Base-by-base conservation (phyloP, 2,329 filamentous ascomycete species). In the Trematosphaeria pertusa region DNA sequence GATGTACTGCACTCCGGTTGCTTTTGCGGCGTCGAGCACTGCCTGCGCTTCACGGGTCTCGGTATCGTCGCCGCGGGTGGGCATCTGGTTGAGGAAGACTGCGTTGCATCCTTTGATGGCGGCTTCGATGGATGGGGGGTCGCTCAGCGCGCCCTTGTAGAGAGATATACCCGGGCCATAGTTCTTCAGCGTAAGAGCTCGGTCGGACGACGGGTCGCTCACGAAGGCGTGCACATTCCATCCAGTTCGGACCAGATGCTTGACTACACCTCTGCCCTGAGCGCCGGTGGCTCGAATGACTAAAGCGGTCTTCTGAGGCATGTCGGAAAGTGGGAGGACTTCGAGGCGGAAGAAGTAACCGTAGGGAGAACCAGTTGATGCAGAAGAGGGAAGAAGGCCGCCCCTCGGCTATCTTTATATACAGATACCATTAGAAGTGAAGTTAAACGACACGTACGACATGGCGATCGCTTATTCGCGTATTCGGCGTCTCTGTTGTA, bases 211-310 rank as follows among this genome's bases (percentile, higher is more conserved):
- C 5, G 51, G 34, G 31, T 70, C 64, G 36, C 61, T 56, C 2
- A 71, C 65, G 14, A 75, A 61, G 2, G 67, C 67, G 51, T 72
- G 67, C 4, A 72, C 54, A 22, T 58, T 52, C 51, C 64, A 59
- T 21, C 55, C 59, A 1, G 59, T 15, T 31, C 59, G 45, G 17
- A 63, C 48, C 0, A 74, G 55, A 40, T 70, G 55, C 17, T 61
- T 46, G 37, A 60, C 52, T 6, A 69, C 50, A 14, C 30, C 58
- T 28, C 37, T 52, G 3, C 58, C 54, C 48, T 61, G 58, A 9
- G 40, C 35, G 40, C 59, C 59, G 4, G 58, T 63, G 22, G 59
- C 58, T 14, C 59, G 54, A 24, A 56, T 48, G 9, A 63, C 50
- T 14, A 63, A 50, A 9, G 50, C 52, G 17, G 50, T 51, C 35